Evolutionary conservation across 2,329 filamentous ascomycete genomes (phyloP), one percentile per base, ranked within the genome.

Genomic region (Clonostachys rosea): DNA sequence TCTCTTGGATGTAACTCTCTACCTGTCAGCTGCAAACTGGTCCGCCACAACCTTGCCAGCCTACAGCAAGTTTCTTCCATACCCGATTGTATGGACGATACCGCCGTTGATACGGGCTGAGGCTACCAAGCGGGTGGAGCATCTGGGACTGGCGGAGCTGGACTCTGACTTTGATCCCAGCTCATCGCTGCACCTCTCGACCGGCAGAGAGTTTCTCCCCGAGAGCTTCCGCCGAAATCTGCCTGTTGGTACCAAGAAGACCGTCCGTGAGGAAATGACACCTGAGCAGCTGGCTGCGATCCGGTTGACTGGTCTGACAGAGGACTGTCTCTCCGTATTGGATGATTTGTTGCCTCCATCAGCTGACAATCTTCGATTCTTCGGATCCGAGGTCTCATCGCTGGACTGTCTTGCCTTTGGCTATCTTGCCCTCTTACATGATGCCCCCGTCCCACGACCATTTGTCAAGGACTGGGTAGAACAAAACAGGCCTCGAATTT

Each of bases 21-120:
- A 95, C 65, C 87, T 94, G 52, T 94, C 91, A 34, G 89, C 86
- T 48, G 83, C 90, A 53, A 96, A 97, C 71, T 99, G 94, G 79
- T 76, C 83, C 47, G 73, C 77, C 40, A 71, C 78, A 43, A 96
- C 91, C 5, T 83, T 90, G 14, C 88, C 90, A 3, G 86, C 89
- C 36, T 96, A 91, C 69, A 89, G 85, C 54, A 71, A 74, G 6
- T 79, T 96, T 48, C 80, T 97, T 37, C 81, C 87, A 39, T 95
- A 94, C 75, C 91, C 94, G 16, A 77, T 91, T 52, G 91, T 91
- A 57, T 99, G 94, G 81, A 87, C 87, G 40, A 75, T 95, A 6
- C 91, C 91, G 3, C 84, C 87, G 1, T 74, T 81, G 47, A 74
- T 90, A 46, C 87, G 91, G 44, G 74, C 83, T 11, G 75, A 81